Evolutionary conservation across 176 grass and related monocot genomes (phyloP).

Genomic region (Ensete glaucum): DNA sequence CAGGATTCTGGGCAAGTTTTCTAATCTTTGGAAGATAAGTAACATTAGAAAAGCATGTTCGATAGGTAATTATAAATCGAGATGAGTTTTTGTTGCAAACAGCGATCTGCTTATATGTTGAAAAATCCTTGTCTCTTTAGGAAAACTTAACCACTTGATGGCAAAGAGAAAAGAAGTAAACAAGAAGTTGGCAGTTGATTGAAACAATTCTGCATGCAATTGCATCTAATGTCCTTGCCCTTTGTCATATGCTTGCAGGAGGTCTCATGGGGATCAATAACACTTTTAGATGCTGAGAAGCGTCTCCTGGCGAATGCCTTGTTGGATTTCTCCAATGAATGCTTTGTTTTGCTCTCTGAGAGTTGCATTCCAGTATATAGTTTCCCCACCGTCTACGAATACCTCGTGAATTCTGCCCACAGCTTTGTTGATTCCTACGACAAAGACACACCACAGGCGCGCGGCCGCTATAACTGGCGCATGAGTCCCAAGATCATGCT

Average conservation of each 20-base stretch:
- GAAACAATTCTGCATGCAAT: background rate
- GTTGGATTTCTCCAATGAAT: slow-evolving; percentile 80
- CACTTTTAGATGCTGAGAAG: slow-evolving; percentile 78
- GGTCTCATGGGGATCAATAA: slow-evolving; percentile 47
- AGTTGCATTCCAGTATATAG: slow-evolving; percentile 77
- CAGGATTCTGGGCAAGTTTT: too few species aligned
- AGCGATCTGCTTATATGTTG: background rate
- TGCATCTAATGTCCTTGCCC: background rate
- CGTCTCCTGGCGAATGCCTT: slow-evolving; percentile 71
- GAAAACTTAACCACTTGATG: too few species aligned
- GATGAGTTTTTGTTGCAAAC: background rate
- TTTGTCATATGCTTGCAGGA: slow-evolving; percentile 14
- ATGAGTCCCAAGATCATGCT: slow-evolving; percentile 57
- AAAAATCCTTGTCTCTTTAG: background rate
- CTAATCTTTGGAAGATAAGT: too few species aligned
- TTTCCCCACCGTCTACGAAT: slow-evolving; percentile 50
- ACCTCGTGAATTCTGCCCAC: slow-evolving; percentile 53
- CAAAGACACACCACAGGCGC: slow-evolving; percentile 28
- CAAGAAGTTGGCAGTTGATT: too few species aligned
- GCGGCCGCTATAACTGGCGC: slow-evolving; percentile 45
- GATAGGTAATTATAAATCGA: too few species aligned
- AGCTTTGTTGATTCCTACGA: slow-evolving; percentile 68
- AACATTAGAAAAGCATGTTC: too few species aligned
- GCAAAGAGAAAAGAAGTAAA: too few species aligned
- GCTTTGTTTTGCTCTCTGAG: slow-evolving; percentile 78